Conservation (phyloP, 805 yeast genomes). For the Priceomyces castillae region DNA sequence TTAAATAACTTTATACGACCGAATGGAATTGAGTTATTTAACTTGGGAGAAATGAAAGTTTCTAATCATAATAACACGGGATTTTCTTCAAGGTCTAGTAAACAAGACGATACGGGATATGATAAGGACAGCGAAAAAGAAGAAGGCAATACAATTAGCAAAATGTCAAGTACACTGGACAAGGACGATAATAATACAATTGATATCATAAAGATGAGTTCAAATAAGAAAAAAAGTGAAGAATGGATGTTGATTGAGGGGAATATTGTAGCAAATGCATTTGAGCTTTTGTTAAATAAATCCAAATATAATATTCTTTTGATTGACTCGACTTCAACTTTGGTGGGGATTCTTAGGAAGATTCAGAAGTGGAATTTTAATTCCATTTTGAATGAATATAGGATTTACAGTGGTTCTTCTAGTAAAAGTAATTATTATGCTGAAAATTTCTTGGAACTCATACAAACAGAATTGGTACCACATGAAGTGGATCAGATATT, state of each 20-base stretch:
- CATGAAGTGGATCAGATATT: slow-evolving; percentile 33
- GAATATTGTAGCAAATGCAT: slow-evolving; percentile 59
- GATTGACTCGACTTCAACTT: slow-evolving; percentile 75
- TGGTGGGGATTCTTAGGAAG: slow-evolving; percentile 77
- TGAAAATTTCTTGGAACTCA: slow-evolving; percentile 77
- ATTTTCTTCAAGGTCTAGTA: slow-evolving; percentile 12
- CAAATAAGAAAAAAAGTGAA: slow-evolving; percentile 36
- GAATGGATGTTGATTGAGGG: slow-evolving; percentile 79
- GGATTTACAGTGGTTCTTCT: slow-evolving; percentile 63
- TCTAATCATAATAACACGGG: slow-evolving; percentile 34
- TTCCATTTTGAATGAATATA: slow-evolving; percentile 79
- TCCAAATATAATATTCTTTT: slow-evolving; percentile 65
- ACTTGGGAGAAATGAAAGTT: slow-evolving; percentile 43
- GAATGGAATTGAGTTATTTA: slow-evolving; percentile 51
- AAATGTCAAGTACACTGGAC: slow-evolving; percentile 3
- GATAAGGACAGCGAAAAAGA: slow-evolving; percentile 12
- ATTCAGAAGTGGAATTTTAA: slow-evolving; percentile 88
- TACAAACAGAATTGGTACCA: slow-evolving; percentile 53
- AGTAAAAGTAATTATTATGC: slow-evolving; percentile 73
- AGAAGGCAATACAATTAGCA: neutral
- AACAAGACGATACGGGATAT: slow-evolving; percentile 17
- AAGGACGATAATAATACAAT: slow-evolving; percentile 10
- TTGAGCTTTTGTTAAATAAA: slow-evolving; percentile 63
- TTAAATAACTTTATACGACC: slow-evolving; percentile 63
- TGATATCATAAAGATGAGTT: slow-evolving; percentile 24